These are phyloP conservation scores for Penicillium longicatenatum DNA, from an alignment of 495 filamentous ascomycete species.

Conservation along the genomic window DNA sequence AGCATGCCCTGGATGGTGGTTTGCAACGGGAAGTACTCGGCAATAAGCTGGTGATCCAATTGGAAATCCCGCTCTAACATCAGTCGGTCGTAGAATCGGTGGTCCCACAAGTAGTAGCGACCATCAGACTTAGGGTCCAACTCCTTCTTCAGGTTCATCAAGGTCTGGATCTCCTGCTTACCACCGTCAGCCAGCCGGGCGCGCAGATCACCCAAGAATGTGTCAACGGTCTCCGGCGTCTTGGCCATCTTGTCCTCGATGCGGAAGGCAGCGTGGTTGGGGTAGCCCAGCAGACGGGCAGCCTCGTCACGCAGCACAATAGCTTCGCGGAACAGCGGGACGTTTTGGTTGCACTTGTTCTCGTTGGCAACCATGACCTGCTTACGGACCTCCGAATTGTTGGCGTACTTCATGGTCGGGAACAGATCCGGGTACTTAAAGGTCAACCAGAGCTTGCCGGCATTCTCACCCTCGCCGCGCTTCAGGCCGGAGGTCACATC, in stretches of 20 bases:
- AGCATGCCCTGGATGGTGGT: constrained; percentile 89
- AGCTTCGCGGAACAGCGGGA: constrained; percentile 81
- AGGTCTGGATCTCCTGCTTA: constrained; percentile 67
- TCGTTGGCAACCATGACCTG: constrained; percentile 63
- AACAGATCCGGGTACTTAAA: constrained; percentile 74
- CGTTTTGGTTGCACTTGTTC: constrained; percentile 87
- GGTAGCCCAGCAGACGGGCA: constrained; percentile 87
- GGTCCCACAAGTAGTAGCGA: constrained; percentile 91
- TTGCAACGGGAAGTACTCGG: constrained; percentile 91
- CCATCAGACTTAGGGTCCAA: constrained; percentile 68
- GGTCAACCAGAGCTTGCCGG: constrained; percentile 62
- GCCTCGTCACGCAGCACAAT: constrained; percentile 89
- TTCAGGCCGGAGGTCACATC: constrained; percentile 65
- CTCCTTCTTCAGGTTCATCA: constrained; percentile 75
- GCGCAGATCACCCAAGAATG: constrained; percentile 82
- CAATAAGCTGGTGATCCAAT: constrained; percentile 84
- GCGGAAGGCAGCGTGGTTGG: constrained; percentile 85
- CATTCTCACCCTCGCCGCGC: constrained; percentile 70
- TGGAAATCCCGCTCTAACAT: constrained; percentile 91
- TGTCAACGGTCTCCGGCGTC: constrained; percentile 78
- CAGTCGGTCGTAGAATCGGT: constrained; percentile 82
- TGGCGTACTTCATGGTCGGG: constrained; percentile 65
- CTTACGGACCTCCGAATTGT: constrained; percentile 57
- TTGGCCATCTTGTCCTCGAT: constrained; percentile 99
- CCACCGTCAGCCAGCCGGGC: constrained; percentile 74